These are phyloP conservation scores for Sphaerulina populicola DNA, from an alignment of 2,329 filamentous ascomycete species.

Conservation along the genomic window DNA sequence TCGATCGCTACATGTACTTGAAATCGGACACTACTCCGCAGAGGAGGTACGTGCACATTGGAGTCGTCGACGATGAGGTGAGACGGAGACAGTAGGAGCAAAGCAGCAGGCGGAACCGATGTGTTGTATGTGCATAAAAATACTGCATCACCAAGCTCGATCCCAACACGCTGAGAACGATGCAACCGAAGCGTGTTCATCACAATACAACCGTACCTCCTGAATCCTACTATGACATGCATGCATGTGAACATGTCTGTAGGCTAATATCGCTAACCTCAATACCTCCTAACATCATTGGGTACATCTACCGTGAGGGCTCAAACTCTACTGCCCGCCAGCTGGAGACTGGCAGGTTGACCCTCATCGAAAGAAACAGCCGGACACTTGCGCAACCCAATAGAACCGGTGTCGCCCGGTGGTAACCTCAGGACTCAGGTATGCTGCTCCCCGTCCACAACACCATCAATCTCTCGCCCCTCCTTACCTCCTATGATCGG, in stretches of 20 bases:
- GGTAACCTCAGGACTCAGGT: no score
- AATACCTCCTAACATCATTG: not conserved
- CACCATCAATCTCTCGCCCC: no score
- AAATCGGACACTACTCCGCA: no score
- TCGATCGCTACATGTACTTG: no score
- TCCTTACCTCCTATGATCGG: no score
- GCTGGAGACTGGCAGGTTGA: not conserved
- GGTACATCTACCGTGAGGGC: no score
- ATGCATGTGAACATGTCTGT: not conserved
- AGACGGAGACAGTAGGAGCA: no score
- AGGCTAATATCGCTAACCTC: not conserved
- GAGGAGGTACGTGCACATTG: no score
- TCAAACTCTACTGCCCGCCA: not conserved
- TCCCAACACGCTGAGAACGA: not conserved
- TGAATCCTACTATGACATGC: not conserved
- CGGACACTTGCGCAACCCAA: slow-evolving; percentile 1
- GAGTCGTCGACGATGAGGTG: no score
- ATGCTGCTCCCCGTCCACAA: no score
- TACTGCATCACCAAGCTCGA: not conserved
- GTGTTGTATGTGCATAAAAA: no score
- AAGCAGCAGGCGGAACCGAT: no score
- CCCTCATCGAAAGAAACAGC: slow-evolving; percentile 5
- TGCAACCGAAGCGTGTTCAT: not conserved
- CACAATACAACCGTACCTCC: not conserved
- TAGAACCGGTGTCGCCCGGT: not conserved